Evolutionary conservation across 2,329 filamentous ascomycete species (phyloP).

Genomic region (Ophiostoma populinum): DNA sequence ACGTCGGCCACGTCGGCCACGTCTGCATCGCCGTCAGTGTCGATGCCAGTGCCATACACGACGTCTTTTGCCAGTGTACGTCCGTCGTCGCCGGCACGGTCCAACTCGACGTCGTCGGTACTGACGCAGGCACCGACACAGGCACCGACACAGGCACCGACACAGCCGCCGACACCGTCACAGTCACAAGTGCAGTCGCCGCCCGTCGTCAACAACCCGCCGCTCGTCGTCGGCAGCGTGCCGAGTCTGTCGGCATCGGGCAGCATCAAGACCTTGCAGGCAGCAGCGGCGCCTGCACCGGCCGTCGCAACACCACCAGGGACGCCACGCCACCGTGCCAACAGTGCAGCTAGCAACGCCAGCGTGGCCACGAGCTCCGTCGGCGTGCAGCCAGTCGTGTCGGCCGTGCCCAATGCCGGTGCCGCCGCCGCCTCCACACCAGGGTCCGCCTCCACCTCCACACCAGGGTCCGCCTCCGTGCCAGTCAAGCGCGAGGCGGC

Average conservation of each 20-base stretch:
- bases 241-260: slow-evolving; percentile 60
- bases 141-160: no score
- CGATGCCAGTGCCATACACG: slow-evolving; percentile 17
- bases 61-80: slow-evolving; percentile 43
- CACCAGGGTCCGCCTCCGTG: slow-evolving; percentile 6
- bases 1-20: background rate
- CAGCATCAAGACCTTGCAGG: slow-evolving; percentile 23
- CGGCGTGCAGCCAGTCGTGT: slow-evolving; percentile 12
- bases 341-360: slow-evolving; percentile 27
- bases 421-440: background rate
- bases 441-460: background rate
- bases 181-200: background rate
- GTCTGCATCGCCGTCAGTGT: background rate
- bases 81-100: slow-evolving; percentile 63
- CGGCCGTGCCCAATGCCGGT: background rate
- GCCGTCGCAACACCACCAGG: slow-evolving; percentile 58
- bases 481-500: slow-evolving; percentile 40
- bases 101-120: slow-evolving; percentile 72
- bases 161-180: slow-evolving; percentile 11
- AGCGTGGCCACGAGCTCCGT: slow-evolving; percentile 2
- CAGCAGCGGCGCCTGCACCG: background rate
- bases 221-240: slow-evolving; percentile 59
- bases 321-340: slow-evolving; percentile 52
- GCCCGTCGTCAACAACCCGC: slow-evolving; percentile 53
- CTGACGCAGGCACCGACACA: slow-evolving; percentile 39